Evolutionary conservation across 306 rosid species (phyloP), one percentile per base, ranked within the genome.

Genomic region (Casuarina cunninghamiana): DNA sequence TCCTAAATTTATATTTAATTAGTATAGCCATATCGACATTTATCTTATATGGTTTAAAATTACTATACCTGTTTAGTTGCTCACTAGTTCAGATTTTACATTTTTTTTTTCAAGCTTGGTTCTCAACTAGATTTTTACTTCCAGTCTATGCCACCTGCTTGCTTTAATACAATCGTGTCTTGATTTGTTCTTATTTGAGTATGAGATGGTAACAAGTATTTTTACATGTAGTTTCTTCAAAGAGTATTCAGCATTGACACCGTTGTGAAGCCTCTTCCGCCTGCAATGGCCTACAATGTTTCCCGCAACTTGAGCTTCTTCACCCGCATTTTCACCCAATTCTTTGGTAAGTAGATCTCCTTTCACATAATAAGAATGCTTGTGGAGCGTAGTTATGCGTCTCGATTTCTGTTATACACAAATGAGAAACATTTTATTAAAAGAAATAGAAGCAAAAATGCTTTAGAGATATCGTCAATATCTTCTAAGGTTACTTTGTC

Each of bases 261-360:
- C 5, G 2, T 91, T 37, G 97, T 95, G 84, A 95, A 95, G 71
- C 99, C 99, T 71, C 97, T 95, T 74, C 99, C 97, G 0, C 89
- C 96, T 0, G 87, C 82, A 84, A 92, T 95, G 94, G 91, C 88
- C 48, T 88, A 89, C 82, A 88, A 90, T 87, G 93, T 76, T 50
- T 93, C 99, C 81, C 96, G 97, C 85, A 93, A 95, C 89, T 86
- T 93, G 94, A 85, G 37, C 90, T 95, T 95, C 96, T 95, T 95
- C 90, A 93, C 99, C 0, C 91, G 97, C 78, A 95, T 95, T 81
- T 95, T 95, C 90, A 95, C 99, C 1, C 99, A 91, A 71, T 93
- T 95, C 86, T 91, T 89, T 53, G 99, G 99, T 95, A 87, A 76
- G 97, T 77, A 49, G 16, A 76, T 77, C 83, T 84, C 44, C 12